Conservation (phyloP, 306 rosid species). For the Corylus avellana region DNA sequence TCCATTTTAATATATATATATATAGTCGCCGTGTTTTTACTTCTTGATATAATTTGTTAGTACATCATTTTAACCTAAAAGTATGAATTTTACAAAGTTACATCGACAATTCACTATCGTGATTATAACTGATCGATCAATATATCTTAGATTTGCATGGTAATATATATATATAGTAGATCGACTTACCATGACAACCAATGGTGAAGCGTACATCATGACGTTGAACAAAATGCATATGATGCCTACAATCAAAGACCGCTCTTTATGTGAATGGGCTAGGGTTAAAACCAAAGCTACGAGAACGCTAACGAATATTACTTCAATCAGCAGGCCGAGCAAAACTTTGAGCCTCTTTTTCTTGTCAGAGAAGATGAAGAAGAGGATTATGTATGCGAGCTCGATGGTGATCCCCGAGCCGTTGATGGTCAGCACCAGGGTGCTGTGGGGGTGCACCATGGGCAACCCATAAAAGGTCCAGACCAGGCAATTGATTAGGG, state of each 20-base stretch:
- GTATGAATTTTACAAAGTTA: no score
- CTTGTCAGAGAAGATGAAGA: constrained; percentile 59
- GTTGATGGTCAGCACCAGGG: constrained; percentile 70
- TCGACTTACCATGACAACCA: constrained; percentile 64
- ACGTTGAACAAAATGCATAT: constrained; percentile 62
- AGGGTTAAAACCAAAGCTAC: constrained; percentile 36
- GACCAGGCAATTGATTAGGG: constrained; percentile 76
- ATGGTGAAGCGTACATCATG: constrained; percentile 91
- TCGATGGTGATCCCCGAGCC: constrained; percentile 59
- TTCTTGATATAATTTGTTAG: no score
- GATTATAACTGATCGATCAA: no score
- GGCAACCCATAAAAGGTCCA: constrained; percentile 91
- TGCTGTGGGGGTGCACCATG: constrained; percentile 64
- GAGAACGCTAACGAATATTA: constrained; percentile 47
- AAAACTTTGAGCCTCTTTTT: constrained; percentile 57
- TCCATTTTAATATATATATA: no score
- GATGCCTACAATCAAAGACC: constrained; percentile 68
- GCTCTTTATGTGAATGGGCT: constrained; percentile 36
- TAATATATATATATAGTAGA: not conserved
- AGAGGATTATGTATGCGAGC: constrained; percentile 54
- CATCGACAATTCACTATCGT: no score
- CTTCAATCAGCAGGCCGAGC: constrained; percentile 38
- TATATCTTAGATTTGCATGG: not conserved
- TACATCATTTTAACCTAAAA: no score
- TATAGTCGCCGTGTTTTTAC: no score